phyloP scores from a whole-genome alignment of 129 eudicot species.

The Chrysanthemum seticuspe region DNA sequence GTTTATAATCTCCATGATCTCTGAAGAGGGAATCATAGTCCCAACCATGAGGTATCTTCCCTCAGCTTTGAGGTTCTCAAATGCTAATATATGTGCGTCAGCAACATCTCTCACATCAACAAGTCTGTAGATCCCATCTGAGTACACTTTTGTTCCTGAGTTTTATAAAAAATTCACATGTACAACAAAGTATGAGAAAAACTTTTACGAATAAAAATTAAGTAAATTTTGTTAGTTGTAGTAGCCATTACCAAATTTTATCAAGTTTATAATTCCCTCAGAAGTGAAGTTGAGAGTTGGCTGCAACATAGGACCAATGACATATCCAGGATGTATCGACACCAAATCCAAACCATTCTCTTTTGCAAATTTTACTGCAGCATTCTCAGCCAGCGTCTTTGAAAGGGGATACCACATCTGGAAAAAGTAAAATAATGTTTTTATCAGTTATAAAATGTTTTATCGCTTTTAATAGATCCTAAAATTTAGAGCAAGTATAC shows the following conservation, averaged over 20 bases:
- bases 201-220: too few relatives aligned
- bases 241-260: constrained; percentile 14
- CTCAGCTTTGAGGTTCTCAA: constrained; percentile 46
- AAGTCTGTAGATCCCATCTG: constrained; percentile 24
- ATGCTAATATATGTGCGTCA: constrained; percentile 46
- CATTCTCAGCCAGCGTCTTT: constrained; percentile 47
- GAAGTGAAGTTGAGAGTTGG: constrained; percentile 40
- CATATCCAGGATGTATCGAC: constrained; percentile 29
- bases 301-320: constrained; percentile 46
- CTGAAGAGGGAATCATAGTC: constrained; percentile 25
- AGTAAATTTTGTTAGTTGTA: too few relatives aligned
- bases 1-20: constrained; percentile 30
- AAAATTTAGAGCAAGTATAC: constrained; percentile 11
- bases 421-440: not conserved
- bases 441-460: too few relatives aligned
- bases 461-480: too few relatives aligned
- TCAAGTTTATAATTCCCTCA: constrained; percentile 24
- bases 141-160: constrained; percentile 31
- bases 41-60: constrained; percentile 51
- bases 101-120: constrained; percentile 65
- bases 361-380: constrained; percentile 42
- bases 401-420: constrained; percentile 39
- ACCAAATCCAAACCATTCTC: constrained; percentile 44
- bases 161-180: not conserved
- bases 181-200: too few relatives aligned